A percentile compares a stretch with the other conserved stretches of the same genome.
Evolutionary conservation across 129 eudicot genomes (phyloP).

Genomic region (Chrysanthemum lavandulifolium): DNA sequence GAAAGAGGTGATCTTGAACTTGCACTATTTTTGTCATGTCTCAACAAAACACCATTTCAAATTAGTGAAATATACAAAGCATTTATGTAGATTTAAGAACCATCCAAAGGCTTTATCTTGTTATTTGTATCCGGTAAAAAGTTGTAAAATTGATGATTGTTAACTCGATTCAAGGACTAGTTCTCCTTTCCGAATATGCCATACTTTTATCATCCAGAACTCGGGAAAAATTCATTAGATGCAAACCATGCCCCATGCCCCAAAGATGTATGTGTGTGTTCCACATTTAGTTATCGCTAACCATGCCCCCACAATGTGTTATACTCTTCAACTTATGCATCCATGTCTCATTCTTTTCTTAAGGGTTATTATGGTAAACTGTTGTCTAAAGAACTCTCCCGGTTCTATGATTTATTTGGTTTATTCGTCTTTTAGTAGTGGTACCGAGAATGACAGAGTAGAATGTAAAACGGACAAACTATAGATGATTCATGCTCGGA

Average conservation of each 20-base stretch:
- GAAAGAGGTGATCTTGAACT: no score
- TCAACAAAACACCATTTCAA: no score
- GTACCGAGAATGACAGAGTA: not conserved
- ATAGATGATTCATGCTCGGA: not conserved
- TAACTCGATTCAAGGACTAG: no score
- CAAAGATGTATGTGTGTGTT: not conserved
- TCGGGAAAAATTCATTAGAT: not conserved
- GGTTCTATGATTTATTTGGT: not conserved
- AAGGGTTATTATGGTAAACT: not conserved
- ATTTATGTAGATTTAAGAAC: slow-evolving; percentile 1
- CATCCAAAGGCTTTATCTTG: not conserved
- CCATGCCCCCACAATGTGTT: slow-evolving; percentile 14
- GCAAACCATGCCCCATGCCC: not conserved
- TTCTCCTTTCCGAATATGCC: not conserved
- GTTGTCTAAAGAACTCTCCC: not conserved
- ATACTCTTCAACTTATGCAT: not conserved
- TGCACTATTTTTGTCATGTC: no score
- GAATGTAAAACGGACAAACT: slow-evolving; percentile 1
- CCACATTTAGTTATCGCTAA: slow-evolving; percentile 5
- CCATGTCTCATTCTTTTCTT: not conserved
- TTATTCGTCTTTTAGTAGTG: not conserved
- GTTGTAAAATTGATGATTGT: slow-evolving; percentile 20
- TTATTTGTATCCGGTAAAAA: not conserved
- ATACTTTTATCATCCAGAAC: not conserved
- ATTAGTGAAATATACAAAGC: no score